These are phyloP conservation scores for Hypoxylon sp. DNA, from an alignment of 2,329 filamentous ascomycete species.

Conservation along the genomic window DNA sequence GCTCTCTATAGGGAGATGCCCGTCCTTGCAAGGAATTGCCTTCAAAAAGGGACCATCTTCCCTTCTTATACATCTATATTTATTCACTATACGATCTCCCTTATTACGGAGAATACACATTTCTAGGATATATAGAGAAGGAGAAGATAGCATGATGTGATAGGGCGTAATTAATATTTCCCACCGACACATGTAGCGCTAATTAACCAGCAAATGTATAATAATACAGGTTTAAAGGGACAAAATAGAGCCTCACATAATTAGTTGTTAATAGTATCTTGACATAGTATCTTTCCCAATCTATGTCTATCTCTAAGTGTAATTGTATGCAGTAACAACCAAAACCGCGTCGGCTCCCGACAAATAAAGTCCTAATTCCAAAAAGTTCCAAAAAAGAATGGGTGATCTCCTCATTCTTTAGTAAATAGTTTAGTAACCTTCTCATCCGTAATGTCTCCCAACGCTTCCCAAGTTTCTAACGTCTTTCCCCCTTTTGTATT, in stretches of 20 bases:
- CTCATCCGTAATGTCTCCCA: slow-evolving; percentile 12
- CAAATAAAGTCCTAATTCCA: slow-evolving; percentile 29
- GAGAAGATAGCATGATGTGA: background rate
- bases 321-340: slow-evolving; percentile 16
- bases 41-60: background rate
- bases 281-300: slow-evolving; percentile 15
- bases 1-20: background rate
- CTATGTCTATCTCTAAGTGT: slow-evolving; percentile 13
- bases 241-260: slow-evolving; percentile 12
- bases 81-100: background rate
- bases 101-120: background rate
- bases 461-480: background rate
- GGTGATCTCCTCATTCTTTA: slow-evolving; percentile 11
- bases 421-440: slow-evolving; percentile 32
- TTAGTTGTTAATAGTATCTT: slow-evolving; percentile 31
- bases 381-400: slow-evolving; percentile 35
- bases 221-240: background rate
- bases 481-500: background rate
- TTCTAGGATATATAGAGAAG: background rate
- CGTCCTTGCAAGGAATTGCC: background rate
- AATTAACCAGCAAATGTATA: background rate
- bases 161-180: background rate
- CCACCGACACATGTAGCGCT: too few species aligned
- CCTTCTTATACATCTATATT: background rate
- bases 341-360: slow-evolving; percentile 4